Base-by-base conservation (phyloP, 108 stramenopile species). In the Cyclotella atomus region DNA sequence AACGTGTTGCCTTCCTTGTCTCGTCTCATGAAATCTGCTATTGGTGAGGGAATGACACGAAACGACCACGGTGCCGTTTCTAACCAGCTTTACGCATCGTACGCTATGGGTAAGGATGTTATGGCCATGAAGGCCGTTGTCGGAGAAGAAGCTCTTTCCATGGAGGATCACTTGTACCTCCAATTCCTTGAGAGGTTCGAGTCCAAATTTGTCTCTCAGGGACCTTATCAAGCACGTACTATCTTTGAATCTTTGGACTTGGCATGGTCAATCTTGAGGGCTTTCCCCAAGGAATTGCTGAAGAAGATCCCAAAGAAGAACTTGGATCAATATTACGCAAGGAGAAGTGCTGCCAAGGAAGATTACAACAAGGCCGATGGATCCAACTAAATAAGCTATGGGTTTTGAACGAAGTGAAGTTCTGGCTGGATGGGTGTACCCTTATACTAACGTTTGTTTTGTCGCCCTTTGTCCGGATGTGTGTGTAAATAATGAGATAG, bases 121-220 rank as follows among this genome's bases (percentile, higher is more conserved):
- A 84, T 97, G 86, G 99, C 99, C 80, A 99, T 99, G 99, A 98
- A 99, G 94, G 98, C 99, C 33, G 99, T 99, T 77, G 99, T 99
- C 47, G 99, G 99, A 82, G 98, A 98, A 84, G 99, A 99, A 84
- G 98, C 98, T 27, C 91, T 99, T 34, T 97, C 97, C 66, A 96
- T 96, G 84, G 99, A 99, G 77, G 98, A 99, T 91, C 97, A 97
- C 85, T 83, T 98, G 62, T 98, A 97, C 92, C 90, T 99, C 44
- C 86, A 89, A 78, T 99, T 99, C 89, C 91, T 98, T 59, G 97
- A 98, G 77, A 94, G 97, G 68, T 99, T 99, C 83, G 98, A 99
- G 85, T 85, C 86, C 64, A 98, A 99, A 83, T 99, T 99, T 84
- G 86, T 99, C 33, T 79, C 95, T 24, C 99, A 99, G 91, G 98